Evolutionary conservation across 2,329 filamentous ascomycete species (phyloP), one percentile per base, ranked within the genome.

Genomic region (Chaetomium sp.): DNA sequence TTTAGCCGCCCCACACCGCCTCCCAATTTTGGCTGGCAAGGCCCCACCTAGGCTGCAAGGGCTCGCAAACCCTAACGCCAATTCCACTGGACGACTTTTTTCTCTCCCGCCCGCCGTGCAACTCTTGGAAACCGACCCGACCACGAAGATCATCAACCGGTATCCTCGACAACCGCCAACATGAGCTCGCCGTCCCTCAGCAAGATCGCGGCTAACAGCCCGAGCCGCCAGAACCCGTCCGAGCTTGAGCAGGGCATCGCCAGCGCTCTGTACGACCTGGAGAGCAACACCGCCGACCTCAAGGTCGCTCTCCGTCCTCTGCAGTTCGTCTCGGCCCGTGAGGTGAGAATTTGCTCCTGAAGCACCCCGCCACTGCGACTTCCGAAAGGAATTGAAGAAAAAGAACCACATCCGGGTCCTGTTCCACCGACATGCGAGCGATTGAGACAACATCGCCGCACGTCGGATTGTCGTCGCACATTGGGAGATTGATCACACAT

Each of bases 281-380:
- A 99, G 90, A 91, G 86, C 82, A 96, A 96, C 87, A 96, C 94
- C 74, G 82, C 91, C 76, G 94, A 99, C 80, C 89, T 99, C 80
- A 95, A 92, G 88, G 85, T 84, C 72, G 88, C 91, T 69, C 88
- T 99, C 74, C 88, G 94, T 74, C 94, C 94, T 77, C 87, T 99
- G 79, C 94, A 99, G 85, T 91, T 99, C 79, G 89, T 95, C 76
- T 95, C 89, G 80, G 94, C 94, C 76, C 90, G 91, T 79, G 94
- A 99, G 92, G 94, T 99, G 88, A 91, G 91, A 86, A 75, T 55
- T 63, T 65, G 70, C 62, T 42, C 49, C 27, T 71, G 66, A 68
- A 66, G 61, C 56, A 55, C 47, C 51, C 19, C 49, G 14, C 49
- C 11, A 7, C 49, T 45, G 41, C 49, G 49, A 52, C 42, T 44